Base-by-base conservation (phyloP, 2,329 filamentous ascomycete genomes). In the Alternaria tenuissima region DNA sequence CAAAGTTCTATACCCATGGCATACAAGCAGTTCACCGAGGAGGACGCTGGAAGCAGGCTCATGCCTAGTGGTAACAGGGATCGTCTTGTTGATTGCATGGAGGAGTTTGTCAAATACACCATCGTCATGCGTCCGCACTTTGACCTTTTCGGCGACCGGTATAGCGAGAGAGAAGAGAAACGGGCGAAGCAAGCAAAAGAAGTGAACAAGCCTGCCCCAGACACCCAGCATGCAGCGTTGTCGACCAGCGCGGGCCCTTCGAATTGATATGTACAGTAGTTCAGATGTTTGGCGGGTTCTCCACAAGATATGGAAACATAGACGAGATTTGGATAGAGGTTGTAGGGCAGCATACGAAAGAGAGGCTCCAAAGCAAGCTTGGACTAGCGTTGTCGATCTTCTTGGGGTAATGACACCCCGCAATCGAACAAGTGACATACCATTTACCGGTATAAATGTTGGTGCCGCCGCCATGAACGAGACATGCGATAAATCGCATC, bases 101-200 rank as follows among this genome's bases (percentile, higher is more conserved):
- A 91, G 77, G 89, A 91, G 73, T 85, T 91, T 75, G 88, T 91
- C 4, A 90, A 90, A 73, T 89, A 88, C 68, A 90, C 87, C 0
- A 82, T 90, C 28, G 63, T 90, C 1, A 89, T 90, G 87, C 78
- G 87, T 54, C 84, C 84, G 24, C 85, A 89, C 65, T 83, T 89
- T 63, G 82, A 82, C 26, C 73, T 89, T 3, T 89, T 90, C 70
- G 83, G 80, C 1, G 88, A 90, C 76, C 80, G 88, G 8, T 89
- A 80, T 62, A 90, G 88, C 71, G 88, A 91, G 73, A 78, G 88
- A 22, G 77, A 78, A 66, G 82, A 85, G 69, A 76, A 69, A 46
- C 63, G 66, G 44, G 62, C 51, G 11, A 78, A 76, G 41, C 60
- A 69, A 22, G 62, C 64, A 16, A 64, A 66, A 28, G 57, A 42